Evolutionary conservation across 2,329 filamentous ascomycete genomes (phyloP), one percentile per base, ranked within the genome.

Genomic region (Fusarium ramigenum): DNA sequence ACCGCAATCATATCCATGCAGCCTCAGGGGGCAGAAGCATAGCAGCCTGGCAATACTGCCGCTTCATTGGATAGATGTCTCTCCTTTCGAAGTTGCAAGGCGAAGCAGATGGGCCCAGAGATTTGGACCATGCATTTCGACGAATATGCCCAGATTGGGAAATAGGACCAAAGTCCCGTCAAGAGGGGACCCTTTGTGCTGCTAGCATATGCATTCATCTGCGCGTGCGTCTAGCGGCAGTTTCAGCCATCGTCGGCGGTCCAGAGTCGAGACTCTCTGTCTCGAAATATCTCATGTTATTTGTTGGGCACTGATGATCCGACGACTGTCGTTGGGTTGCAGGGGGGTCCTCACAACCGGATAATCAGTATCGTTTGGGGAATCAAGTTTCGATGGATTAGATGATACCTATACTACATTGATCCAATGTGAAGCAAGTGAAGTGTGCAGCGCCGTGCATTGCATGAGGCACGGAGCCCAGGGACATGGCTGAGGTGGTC

Each of bases 131-230:
- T 44, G 52, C 37, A 56, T 66, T 73, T 77, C 75, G 75, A 75
- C 28, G 54, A 42, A 75, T 77, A 77, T 77, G 57, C 21, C 75
- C 64, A 25, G 9, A 66, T 77, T 63, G 53, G 75, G 75, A 53
- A 25, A 68, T 39, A 65, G 30, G 39, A 73, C 70, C 70, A 73
- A 73, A 73, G 70, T 70, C 50, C 70, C 60, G 37, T 47, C 42
- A 37, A 39, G 32, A 49, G 59, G 54, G 56, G 69, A 66, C 70
- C 70, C 70, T 70, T 57, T 73, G 66, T 52, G 57, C 60, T 69
- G 68, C 40, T 61, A 61, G 59, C 57, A 66, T 58, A 66, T 62
- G 56, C 54, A 59, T 43, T 49, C 44, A 9, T 37, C 36, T 67
- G 36, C n/a, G 34, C 40, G 46, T 67, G 39, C 56, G 34, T n/a